These are phyloP conservation scores for Colletotrichum sp. DNA, from an alignment of 2,329 filamentous ascomycete species.

Conservation along the genomic window DNA sequence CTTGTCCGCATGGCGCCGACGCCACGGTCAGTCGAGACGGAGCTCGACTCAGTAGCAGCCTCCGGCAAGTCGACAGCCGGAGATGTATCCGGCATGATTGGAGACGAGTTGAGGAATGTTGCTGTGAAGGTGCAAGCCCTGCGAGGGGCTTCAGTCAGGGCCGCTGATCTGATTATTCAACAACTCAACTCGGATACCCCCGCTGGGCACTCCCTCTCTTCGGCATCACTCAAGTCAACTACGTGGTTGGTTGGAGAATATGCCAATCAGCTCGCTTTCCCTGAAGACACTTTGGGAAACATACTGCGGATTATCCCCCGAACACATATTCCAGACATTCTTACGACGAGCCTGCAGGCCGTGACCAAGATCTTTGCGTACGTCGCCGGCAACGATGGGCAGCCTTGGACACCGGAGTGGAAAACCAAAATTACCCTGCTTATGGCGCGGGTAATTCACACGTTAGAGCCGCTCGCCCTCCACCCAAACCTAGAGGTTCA, in stretches of 20 bases:
- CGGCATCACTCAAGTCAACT: conserved; percentile 74
- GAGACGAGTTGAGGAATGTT: conserved; percentile 85
- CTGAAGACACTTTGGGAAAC: conserved; percentile 75
- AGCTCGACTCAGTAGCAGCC: conserved; percentile 34
- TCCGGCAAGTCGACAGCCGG: conserved; percentile 33
- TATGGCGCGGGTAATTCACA: conserved; percentile 81
- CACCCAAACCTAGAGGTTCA: conserved; percentile 94
- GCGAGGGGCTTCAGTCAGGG: conserved; percentile 78
- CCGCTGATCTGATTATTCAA: conserved; percentile 77
- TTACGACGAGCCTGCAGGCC: conserved; percentile 84
- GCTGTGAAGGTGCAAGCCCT: conserved; percentile 90
- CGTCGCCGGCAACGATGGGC: conserved; percentile 68
- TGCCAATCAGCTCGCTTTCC: conserved; percentile 70
- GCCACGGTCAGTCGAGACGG: conserved; percentile 45
- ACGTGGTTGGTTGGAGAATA: conserved; percentile 93
- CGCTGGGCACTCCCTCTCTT: conserved; percentile 60
- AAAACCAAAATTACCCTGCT: conserved; percentile 79
- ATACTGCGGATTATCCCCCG: conserved; percentile 71
- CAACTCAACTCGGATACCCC: conserved; percentile 60
- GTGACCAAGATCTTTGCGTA: conserved; percentile 83
- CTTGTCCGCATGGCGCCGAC: conserved; percentile 74
- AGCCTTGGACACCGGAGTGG: conserved; percentile 74
- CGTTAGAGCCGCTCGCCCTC: conserved; percentile 77
- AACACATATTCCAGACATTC: conserved; percentile 65
- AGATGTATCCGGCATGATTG: conserved; percentile 74